phyloP scores from a whole-genome alignment of 1,284 basidiomycete genomes.

The Ganoderma boninense region DNA sequence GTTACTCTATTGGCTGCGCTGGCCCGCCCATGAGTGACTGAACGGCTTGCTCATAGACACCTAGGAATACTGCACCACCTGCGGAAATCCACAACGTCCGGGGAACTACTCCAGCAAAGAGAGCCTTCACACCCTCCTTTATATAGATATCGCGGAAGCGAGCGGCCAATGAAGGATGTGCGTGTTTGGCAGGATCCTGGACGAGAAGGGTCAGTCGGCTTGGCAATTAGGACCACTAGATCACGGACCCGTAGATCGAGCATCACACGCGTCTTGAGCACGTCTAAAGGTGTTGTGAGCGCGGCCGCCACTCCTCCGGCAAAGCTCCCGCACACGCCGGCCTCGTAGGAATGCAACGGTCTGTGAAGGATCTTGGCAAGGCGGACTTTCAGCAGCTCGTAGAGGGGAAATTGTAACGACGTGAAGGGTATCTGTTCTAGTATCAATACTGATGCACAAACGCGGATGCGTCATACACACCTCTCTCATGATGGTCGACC shows the following conservation, averaged over 20 bases:
- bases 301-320: slow-evolving; percentile 93
- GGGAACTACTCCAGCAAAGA: slow-evolving; percentile 91
- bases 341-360: slow-evolving; percentile 81
- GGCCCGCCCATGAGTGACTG: slow-evolving; percentile 28
- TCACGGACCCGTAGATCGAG: slow-evolving; percentile 79
- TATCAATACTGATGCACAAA: not conserved
- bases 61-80: slow-evolving; percentile 96
- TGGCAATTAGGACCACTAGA: slow-evolving; percentile 11
- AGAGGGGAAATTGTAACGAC: slow-evolving; percentile 96
- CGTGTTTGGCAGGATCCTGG: slow-evolving; percentile 58
- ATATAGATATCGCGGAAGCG: slow-evolving; percentile 74
- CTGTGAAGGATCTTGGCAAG: slow-evolving; percentile 62
- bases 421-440: slow-evolving; percentile 90
- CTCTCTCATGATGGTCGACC: slow-evolving; percentile 81
- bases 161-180: slow-evolving; percentile 60
- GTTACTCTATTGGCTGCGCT: not conserved
- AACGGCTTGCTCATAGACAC: slow-evolving; percentile 84
- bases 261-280: slow-evolving; percentile 98
- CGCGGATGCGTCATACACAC: slow-evolving; percentile 47
- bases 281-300: slow-evolving; percentile 94
- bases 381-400: slow-evolving; percentile 86
- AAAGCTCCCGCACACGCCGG: slow-evolving; percentile 90
- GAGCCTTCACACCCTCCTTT: slow-evolving; percentile 77
- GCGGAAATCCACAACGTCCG: slow-evolving; percentile 96
- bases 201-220: not conserved